Base-by-base conservation (phyloP, 352 stramenopile species). In the Pythium grandisporangium region DNA sequence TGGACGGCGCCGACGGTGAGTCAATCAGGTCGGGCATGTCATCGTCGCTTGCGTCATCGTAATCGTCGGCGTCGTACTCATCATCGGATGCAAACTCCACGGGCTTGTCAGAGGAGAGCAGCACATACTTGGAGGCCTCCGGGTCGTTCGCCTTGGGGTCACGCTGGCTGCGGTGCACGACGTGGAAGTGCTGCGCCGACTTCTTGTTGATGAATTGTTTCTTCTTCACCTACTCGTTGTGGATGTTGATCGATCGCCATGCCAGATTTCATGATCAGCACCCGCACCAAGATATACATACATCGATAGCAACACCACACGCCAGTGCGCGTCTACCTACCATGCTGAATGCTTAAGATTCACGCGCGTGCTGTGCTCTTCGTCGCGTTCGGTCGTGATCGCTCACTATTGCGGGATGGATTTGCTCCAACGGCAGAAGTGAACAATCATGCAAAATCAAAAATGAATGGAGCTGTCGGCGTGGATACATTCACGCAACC, bases 161-260 rank as follows among this genome's bases (percentile, higher is more conserved):
- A 20, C 77, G 75, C 48, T 93, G 80, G 34, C 73, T 89, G 45
- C 80, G 80, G 38, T 93, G 80, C 49, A 93, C 76, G 30, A 93
- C 72, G 53, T 91, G 77, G 50, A 89, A 93, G 61, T 91, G 80
- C 45, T 90, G 77, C 45, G 77, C 78, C 6, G 58, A 78, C 56
- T 90, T 90, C 59, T 88, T 89, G 66, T 89, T 72, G 53, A 92
- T 86, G 41, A 92, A 92, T 37, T 77, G 67, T 51, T 89, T 87
- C 61, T 92, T 92, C 22, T 44, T 44, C 19, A 51, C 50, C 50
- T 58, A 48, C 33, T n/a, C n/a, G n/a, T n/a, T n/a, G n/a, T n/a
- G n/a, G n/a, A n/a, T n/a, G n/a, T n/a, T n/a, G n/a, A n/a, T n/a
- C n/a, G n/a, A n/a, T n/a, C n/a, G n/a, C n/a, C n/a, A n/a, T n/a